These are phyloP conservation scores for Cornus florida DNA, from an alignment of 148 eudicot genomes.

Conservation along the genomic window DNA sequence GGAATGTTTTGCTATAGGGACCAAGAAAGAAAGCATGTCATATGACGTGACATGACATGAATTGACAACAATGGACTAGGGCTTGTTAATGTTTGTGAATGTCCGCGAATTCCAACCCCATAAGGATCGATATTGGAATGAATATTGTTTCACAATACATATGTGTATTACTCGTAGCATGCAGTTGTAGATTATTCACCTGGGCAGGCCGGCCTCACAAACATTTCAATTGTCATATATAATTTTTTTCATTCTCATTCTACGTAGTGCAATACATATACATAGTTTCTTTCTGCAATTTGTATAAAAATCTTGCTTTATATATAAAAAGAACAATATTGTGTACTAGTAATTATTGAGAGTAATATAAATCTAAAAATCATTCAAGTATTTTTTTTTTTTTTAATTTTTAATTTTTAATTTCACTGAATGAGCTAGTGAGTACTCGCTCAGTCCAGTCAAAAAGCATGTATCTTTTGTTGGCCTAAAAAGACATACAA, in stretches of 20 bases:
- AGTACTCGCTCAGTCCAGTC: constrained; percentile 49
- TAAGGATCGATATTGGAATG: too few species aligned
- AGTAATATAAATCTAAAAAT: background rate
- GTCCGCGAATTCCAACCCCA: background rate
- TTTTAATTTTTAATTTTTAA: background rate
- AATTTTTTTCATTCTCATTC: too few species aligned
- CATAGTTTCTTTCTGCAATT: too few species aligned
- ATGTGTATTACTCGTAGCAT: too few species aligned
- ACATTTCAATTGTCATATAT: too few species aligned
- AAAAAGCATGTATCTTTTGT: constrained; percentile 68
- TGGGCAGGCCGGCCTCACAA: too few species aligned
- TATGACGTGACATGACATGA: constrained; percentile 1
- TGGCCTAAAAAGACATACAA: constrained; percentile 86
- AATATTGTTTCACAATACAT: too few species aligned
- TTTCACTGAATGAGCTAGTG: background rate
- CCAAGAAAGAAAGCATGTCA: constrained; percentile 6
- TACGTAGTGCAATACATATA: too few species aligned
- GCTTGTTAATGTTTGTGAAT: constrained; percentile 6
- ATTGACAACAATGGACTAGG: background rate
- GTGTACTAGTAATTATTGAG: background rate
- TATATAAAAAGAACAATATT: background rate
- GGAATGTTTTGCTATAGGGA: constrained; percentile 17
- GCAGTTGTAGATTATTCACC: too few species aligned
- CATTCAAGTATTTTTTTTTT: constrained; percentile 16
- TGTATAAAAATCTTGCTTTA: too few species aligned